These are phyloP conservation scores for Chalciporus pseudorubinellus DNA, from an alignment of 768 basidiomycete species.

Conservation along the genomic window DNA sequence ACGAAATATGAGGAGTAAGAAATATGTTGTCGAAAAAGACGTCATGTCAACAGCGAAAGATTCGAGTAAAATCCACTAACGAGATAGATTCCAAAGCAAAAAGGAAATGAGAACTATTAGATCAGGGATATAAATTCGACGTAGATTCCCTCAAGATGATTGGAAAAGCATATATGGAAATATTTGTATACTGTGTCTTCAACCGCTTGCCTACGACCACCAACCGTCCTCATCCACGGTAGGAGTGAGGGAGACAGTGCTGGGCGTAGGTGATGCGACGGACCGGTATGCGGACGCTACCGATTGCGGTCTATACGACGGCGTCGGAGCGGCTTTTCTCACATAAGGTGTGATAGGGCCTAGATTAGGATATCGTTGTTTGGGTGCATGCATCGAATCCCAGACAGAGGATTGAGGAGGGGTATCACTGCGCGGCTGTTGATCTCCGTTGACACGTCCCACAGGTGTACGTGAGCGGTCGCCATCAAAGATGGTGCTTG, in stretches of 20 bases:
- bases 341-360: constrained; percentile 13
- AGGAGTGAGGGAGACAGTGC: constrained; percentile 68
- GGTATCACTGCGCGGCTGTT: constrained; percentile 39
- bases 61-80: too few relatives aligned
- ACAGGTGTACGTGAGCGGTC: constrained; percentile 54
- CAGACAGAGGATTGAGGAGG: constrained; percentile 61
- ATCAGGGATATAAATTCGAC: constrained; percentile 21
- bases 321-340: constrained; percentile 20
- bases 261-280: constrained; percentile 71
- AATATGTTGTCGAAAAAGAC: constrained; percentile 2
- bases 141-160: constrained; percentile 13
- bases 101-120: constrained; percentile 15
- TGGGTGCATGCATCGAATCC: constrained; percentile 67
- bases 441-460: constrained; percentile 34
- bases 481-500: constrained; percentile 57
- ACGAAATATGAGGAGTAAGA: constrained; percentile 7
- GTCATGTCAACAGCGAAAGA: constrained; percentile 7
- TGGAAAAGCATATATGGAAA: not conserved
- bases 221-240: constrained; percentile 75
- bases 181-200: constrained; percentile 9
- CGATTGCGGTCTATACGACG: constrained; percentile 35
- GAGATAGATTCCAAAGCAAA: constrained; percentile 1
- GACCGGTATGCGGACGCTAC: constrained; percentile 47
- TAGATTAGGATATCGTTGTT: constrained; percentile 21
- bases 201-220: constrained; percentile 49